Base-by-base conservation (phyloP, 805 yeast genomes). In the Tetrapisispora iriomotensis region DNA sequence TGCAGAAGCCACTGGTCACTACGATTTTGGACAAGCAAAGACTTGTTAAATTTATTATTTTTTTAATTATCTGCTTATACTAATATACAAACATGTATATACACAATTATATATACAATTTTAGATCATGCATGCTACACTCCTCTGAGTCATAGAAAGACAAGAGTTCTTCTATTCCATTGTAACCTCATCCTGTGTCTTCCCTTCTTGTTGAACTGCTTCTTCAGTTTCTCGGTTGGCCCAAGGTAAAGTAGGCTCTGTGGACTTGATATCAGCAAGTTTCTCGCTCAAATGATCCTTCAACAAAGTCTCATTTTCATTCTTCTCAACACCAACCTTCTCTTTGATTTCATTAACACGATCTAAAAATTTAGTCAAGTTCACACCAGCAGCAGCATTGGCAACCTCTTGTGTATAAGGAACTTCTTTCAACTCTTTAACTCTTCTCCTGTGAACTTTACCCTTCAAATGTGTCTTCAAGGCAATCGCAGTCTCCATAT, bases 341-440 rank as follows among this genome's bases (percentile, higher is more conserved):
- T 63, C 66, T 43, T 75, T 75, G 51, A 78, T 75, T 44, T 71
- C 65, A 44, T 80, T 79, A 17, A 81, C 88, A 37, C 75, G 68
- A 38, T 70, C 66, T 51, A 80, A 56, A 58, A 77, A 88, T 58
- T 74, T 79, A 37, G 70, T 70, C 52, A 90, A 66, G 56, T 85
- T 80, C 14, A 72, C 66, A 3, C 97, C 97, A 0, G 82, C 74
- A 2, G 95, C 96, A 24, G 96, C 95, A 53, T 86, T 87, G 29
- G 94, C 80, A 55, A 90, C 97, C 44, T 82, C 75, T 40, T 76
- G 80, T 4, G 96, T 78, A 57, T 90, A 90, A 8, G 96, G 96
- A 38, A 79, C 81, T 36, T 70, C 76, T 41, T 72, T 75, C 50
- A 92, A 67, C 29, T 76, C 82, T 59, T 79, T 83, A 20, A 83